A percentile compares a stretch with the other conserved stretches of the same genome.
Evolutionary conservation across 495 filamentous ascomycete species (phyloP).

Genomic region (Lichenothelia convexa): DNA sequence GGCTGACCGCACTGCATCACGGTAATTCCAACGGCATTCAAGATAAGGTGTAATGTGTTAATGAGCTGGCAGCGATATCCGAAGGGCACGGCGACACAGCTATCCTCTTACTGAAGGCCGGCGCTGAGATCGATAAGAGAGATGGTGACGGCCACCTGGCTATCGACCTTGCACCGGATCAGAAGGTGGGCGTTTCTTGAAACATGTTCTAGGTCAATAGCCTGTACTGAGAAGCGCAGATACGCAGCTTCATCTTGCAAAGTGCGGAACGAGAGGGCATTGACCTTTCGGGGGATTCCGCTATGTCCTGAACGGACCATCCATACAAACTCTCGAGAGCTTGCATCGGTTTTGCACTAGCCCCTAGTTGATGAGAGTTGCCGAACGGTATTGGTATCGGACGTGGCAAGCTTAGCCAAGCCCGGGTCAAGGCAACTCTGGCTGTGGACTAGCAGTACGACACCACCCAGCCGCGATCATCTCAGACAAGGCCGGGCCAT

Average conservation of each 20-base stretch:
- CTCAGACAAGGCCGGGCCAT: too few species aligned
- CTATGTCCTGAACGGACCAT: too few species aligned
- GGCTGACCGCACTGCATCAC: constrained; percentile 81
- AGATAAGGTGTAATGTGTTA: not conserved
- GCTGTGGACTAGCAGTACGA: too few species aligned
- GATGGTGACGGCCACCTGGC: constrained; percentile 54
- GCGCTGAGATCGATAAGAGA: constrained; percentile 65
- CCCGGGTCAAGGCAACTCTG: too few species aligned
- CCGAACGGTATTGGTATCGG: too few species aligned
- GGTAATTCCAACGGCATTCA: constrained; percentile 16
- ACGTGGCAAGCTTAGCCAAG: too few species aligned
- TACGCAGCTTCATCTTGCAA: constrained; percentile 59
- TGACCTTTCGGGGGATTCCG: constrained; percentile 36
- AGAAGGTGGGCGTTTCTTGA: constrained; percentile 31
- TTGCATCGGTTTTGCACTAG: too few species aligned
- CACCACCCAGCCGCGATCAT: too few species aligned
- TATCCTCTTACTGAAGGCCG: constrained; percentile 59
- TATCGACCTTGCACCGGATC: constrained; percentile 71
- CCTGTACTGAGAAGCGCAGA: constrained; percentile 22
- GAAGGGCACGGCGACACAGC: constrained; percentile 91
- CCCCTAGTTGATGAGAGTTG: too few species aligned
- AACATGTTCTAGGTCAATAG: not conserved
- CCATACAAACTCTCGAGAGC: too few species aligned
- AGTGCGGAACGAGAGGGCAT: constrained; percentile 76
- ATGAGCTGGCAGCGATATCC: constrained; percentile 33